Conservation (phyloP, 352 stramenopile genomes). For the Phytophthora chlamydospora region DNA sequence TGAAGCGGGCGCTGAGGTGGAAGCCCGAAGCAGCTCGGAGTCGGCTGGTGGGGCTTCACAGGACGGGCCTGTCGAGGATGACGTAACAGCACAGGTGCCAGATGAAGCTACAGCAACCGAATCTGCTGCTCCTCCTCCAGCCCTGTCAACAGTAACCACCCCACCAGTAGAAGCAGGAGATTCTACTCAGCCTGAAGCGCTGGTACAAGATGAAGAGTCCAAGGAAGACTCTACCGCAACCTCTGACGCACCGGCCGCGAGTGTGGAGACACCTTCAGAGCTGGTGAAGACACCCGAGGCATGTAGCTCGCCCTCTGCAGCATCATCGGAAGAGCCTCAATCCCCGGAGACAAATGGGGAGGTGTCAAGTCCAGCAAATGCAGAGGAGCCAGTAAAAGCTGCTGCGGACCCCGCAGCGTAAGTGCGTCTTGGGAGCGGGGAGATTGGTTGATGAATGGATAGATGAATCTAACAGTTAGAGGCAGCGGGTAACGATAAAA, state of each 20-base stretch:
- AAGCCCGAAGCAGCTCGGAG: slow-evolving; percentile 5
- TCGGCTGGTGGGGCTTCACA: background rate
- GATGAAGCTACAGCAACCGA: slow-evolving; percentile 11
- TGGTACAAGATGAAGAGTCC: slow-evolving; percentile 19
- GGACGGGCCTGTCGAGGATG: background rate
- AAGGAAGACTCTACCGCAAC: background rate
- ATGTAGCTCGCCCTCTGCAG: slow-evolving; percentile 9
- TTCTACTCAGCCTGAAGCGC: slow-evolving; percentile 13
- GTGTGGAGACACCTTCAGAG: background rate
- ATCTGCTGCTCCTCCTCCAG: background rate
- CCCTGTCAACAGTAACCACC: slow-evolving; percentile 4
- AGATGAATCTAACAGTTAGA: slow-evolving; percentile 40
- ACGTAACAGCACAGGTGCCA: slow-evolving; percentile 11
- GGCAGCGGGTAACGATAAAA: slow-evolving; percentile 31
- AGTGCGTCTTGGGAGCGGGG: slow-evolving; percentile 11
- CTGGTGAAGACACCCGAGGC: slow-evolving; percentile 4
- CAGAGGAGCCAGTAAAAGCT: slow-evolving; percentile 10
- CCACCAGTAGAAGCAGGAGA: slow-evolving; percentile 33
- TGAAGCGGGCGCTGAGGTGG: slow-evolving; percentile 7
- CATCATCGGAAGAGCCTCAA: slow-evolving; percentile 10
- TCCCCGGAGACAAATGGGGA: slow-evolving; percentile 23
- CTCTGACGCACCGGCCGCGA: slow-evolving; percentile 1
- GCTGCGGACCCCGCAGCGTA: slow-evolving; percentile 30
- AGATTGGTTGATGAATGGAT: slow-evolving; percentile 32
- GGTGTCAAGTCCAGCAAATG: slow-evolving; percentile 15